Evolutionary conservation across 345 rosid species (phyloP), one percentile per base, ranked within the genome.

Genomic region (Nasturtium officinale): DNA sequence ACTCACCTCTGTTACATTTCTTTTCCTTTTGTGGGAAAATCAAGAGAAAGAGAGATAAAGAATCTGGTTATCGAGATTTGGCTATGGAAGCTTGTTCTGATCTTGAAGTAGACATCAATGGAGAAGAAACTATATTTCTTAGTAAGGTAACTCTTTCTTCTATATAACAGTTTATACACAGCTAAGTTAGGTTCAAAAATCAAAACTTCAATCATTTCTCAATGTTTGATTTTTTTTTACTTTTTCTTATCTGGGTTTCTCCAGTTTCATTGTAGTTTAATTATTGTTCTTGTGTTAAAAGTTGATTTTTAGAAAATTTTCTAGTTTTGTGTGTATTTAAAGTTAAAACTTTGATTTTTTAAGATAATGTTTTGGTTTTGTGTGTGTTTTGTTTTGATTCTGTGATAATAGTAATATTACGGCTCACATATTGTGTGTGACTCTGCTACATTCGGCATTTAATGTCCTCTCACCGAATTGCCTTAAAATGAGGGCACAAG

Each of bases 31-130:
- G 35, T 26, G 8, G 52, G 48, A 55, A 11, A 32, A 28, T 62
- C 10, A 53, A 28, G 72, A 61, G 4, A 46, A 2, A 67, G 55
- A 48, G 35, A 37, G 62, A 63, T 29, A 72, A 23, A 55, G 68
- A 63, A 60, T 72, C 79, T 72, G 68, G 72, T 17, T 78, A 33
- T 79, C 60, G 74, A 78, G 79, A 72, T 69, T 67, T 64, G 74
- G 83, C 77, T 78, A 90, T 90, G 97, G 88, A 83, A 71, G 78
- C 67, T 80, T 82, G 84, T 78, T 90, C 96, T 85, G 87, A 85
- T 81, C 96, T 94, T 82, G 86, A 94, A 81, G 96, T 88, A 20
- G 97, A 94, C 82, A 85, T 94, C 78, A 94, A 94, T 79, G 97
- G 96, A 13, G 93, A 87, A 80, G 93, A 88, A 82, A 87, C 91